Evolutionary conservation across 768 basidiomycete genomes (phyloP), one percentile per base, ranked within the genome.

Genomic region (Pholiota microspora): DNA sequence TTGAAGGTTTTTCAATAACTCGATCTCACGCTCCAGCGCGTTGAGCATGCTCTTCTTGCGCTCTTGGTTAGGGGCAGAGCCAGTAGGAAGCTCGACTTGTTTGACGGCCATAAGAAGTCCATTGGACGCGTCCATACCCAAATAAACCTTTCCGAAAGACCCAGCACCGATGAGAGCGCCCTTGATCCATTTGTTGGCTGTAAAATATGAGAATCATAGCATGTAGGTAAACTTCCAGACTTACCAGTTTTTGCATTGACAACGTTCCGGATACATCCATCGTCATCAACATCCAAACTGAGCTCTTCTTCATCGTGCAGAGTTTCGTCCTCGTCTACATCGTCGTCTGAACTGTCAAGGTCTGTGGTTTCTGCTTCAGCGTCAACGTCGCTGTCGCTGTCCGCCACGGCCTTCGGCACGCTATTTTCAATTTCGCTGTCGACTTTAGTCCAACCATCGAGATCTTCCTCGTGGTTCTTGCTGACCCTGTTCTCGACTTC

Each of bases 31-130:
- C 70, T 98, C 94, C 38, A 94, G 77, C 1, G 92, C 92, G 52
- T 81, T 90, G 10, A 94, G 82, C 94, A 98, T 98, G 70, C 82
- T 85, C 74, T 89, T 88, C 74, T 94, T 96, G 60, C 93, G 85
- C 66, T 94, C 94, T 65, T 95, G 90, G 65, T 95, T 95, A 3
- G 87, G 84, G 7, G 84, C 86, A 10, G 85, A 84, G 15, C 92
- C 87, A 2, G 86, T 88, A 0, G 93, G 90, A 25, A 98, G 80
- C 64, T 95, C 92, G 40, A 98, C 94, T 77, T 98, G 94, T 73
- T 98, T 98, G 59, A 98, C 94, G 34, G 94, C 94, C 94, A 98
- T 97, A 58, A 98, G 78, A 18, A 94, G 74, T 23, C 94, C 94
- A 47, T 80, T 89, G 16, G 89, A 81, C 0, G 93, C 91, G 69